A percentile compares a stretch with the other conserved stretches of the same genome.
phyloP scores from a whole-genome alignment of 108 stramenopile genomes.

The Fistulifera solaris region DNA sequence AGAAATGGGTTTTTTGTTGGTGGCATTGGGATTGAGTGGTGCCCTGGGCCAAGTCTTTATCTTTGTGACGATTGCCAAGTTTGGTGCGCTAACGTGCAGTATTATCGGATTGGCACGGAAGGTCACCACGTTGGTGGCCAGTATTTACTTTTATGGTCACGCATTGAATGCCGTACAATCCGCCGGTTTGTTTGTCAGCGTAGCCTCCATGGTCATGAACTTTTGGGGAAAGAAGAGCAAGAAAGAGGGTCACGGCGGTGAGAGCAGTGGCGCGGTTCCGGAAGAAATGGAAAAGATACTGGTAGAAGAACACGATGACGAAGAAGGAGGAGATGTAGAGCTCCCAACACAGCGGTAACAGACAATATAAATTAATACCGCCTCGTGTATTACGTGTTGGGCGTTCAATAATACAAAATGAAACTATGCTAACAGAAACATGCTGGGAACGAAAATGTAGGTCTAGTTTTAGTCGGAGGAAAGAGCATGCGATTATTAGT shows the following conservation, averaged over 20 bases:
- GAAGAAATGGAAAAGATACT: slow-evolving; percentile 53
- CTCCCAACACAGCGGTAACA: too few species aligned
- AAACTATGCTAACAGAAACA: too few species aligned
- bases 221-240: slow-evolving; percentile 79
- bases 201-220: slow-evolving; percentile 90
- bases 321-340: slow-evolving; percentile 23
- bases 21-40: slow-evolving; percentile 89
- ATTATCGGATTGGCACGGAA: slow-evolving; percentile 95
- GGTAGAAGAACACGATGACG: slow-evolving; percentile 30
- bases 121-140: slow-evolving; percentile 88
- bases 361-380: too few species aligned
- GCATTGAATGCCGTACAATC: slow-evolving; percentile 70
- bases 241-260: slow-evolving; percentile 20
- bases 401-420: too few species aligned
- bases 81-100: slow-evolving; percentile 93
- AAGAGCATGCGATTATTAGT: too few species aligned
- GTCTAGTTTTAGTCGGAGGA: too few species aligned
- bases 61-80: slow-evolving; percentile 94
- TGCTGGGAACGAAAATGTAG: too few species aligned
- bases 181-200: slow-evolving; percentile 64
- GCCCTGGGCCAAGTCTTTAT: slow-evolving; percentile 96
- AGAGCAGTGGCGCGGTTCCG: slow-evolving; percentile 4
- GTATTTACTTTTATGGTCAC: slow-evolving; percentile 93
- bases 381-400: too few species aligned
- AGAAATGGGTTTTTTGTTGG: slow-evolving; percentile 89